Evolutionary conservation across 306 rosid genomes (phyloP).

Genomic region (Dryas drummondii): DNA sequence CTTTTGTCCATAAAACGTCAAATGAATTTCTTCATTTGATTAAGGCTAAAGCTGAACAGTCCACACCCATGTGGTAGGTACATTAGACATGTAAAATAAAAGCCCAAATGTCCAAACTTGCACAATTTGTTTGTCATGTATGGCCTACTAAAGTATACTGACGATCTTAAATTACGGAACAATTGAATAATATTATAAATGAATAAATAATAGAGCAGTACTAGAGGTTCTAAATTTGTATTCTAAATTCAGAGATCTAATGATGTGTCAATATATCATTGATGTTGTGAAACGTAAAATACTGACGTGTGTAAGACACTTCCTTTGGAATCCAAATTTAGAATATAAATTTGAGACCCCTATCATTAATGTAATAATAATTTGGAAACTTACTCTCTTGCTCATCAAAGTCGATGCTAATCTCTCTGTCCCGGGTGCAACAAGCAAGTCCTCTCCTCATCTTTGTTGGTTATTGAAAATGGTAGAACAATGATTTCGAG

Average conservation of each 20-base stretch:
- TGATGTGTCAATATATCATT: too few relatives aligned
- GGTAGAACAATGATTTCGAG: background rate
- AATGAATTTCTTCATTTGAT: too few relatives aligned
- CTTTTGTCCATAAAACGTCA: too few relatives aligned
- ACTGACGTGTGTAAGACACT: too few relatives aligned
- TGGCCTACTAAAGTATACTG: background rate
- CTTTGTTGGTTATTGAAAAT: conserved; percentile 11
- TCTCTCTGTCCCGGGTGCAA: conserved; percentile 58
- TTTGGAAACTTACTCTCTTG: conserved; percentile 56
- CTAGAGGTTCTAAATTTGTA: too few relatives aligned
- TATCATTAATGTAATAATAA: background rate
- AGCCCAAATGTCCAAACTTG: background rate
- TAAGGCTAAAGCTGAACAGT: too few relatives aligned
- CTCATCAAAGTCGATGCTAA: conserved; percentile 77
- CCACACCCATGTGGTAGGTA: conserved; percentile 13
- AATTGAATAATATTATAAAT: background rate
- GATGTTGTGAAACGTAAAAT: too few relatives aligned
- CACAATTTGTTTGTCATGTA: background rate
- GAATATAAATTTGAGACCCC: too few relatives aligned
- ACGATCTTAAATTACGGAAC: conserved; percentile 17
- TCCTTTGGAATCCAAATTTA: too few relatives aligned
- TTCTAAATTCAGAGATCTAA: too few relatives aligned
- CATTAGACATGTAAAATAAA: background rate
- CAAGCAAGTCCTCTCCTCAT: conserved; percentile 74
- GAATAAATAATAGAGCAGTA: too few relatives aligned